Conservation (phyloP, 257 asterid genomes). For the Solanum tacnaense region DNA sequence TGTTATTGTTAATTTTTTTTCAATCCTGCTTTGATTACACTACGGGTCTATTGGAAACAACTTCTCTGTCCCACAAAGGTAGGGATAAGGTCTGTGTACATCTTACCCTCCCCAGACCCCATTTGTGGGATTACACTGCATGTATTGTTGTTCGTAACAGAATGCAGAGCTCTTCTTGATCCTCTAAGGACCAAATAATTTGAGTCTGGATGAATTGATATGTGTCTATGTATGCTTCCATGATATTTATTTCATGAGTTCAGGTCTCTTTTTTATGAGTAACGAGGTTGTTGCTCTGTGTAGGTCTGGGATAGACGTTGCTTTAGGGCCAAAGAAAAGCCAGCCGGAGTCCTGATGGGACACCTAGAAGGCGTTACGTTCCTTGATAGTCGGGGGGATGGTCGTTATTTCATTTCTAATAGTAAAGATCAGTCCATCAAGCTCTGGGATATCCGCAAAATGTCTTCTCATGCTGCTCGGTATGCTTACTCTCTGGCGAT, state of each 20-base stretch:
- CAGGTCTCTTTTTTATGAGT: neutral
- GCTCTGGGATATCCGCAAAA: constrained; percentile 86
- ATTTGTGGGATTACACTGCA: neutral
- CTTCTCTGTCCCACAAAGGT: neutral
- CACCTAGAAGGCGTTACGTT: constrained; percentile 83
- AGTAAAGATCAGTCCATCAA: constrained; percentile 86
- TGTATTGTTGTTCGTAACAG: neutral
- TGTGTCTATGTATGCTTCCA: neutral
- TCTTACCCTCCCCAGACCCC: neutral
- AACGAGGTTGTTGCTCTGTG: neutral
- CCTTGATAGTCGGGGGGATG: constrained; percentile 80
- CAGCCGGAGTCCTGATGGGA: constrained; percentile 73
- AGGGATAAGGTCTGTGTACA: neutral
- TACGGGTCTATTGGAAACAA: neutral
- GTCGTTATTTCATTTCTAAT: constrained; percentile 75
- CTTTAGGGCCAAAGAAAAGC: constrained; percentile 48
- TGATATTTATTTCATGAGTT: neutral
- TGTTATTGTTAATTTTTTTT: neutral
- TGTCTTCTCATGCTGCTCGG: constrained; percentile 53
- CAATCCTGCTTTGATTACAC: neutral
- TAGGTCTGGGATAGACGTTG: constrained; percentile 97
- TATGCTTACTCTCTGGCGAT: constrained; percentile 9
- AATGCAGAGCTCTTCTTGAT: neutral
- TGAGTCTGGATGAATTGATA: neutral
- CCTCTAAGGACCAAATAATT: neutral